Percentiles rank a stretch among this genome's conserved stretches.
Conservation (phyloP, 179 eudicot species). For the Beta corolliflora region DNA sequence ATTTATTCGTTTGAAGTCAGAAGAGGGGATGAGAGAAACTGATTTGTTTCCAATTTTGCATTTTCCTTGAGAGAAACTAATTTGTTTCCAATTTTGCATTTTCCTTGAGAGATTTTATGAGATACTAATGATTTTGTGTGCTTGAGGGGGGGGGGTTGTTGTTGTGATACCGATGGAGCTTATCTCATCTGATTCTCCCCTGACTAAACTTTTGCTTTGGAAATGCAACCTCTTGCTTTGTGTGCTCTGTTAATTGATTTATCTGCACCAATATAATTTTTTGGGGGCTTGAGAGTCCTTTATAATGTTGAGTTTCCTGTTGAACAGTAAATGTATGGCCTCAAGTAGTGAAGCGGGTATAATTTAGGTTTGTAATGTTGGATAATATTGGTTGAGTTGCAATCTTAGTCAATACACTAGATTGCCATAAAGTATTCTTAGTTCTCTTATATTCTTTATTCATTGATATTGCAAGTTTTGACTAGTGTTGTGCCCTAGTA, state of each 20-base stretch:
- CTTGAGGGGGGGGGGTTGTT: neutral
- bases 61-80: neutral
- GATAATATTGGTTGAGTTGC: neutral
- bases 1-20: neutral
- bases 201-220: neutral
- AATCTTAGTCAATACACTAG: neutral
- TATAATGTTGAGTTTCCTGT: neutral
- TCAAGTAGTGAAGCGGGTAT: neutral
- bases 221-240: neutral
- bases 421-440: neutral
- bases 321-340: too few relatives aligned
- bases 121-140: neutral
- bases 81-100: too few relatives aligned
- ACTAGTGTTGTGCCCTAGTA: slow-evolving; percentile 5
- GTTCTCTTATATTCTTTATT: too few relatives aligned
- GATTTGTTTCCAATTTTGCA: neutral
- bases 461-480: neutral
- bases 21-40: neutral
- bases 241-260: too few relatives aligned
- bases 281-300: neutral
- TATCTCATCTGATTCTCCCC: neutral
- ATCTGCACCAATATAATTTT: neutral
- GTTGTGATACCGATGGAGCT: neutral
- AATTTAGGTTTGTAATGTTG: neutral
- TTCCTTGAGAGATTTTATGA: too few relatives aligned